Evolutionary conservation across 306 rosid genomes (phyloP), one percentile per base, ranked within the genome.

Genomic region (Vachellia collinsii): DNA sequence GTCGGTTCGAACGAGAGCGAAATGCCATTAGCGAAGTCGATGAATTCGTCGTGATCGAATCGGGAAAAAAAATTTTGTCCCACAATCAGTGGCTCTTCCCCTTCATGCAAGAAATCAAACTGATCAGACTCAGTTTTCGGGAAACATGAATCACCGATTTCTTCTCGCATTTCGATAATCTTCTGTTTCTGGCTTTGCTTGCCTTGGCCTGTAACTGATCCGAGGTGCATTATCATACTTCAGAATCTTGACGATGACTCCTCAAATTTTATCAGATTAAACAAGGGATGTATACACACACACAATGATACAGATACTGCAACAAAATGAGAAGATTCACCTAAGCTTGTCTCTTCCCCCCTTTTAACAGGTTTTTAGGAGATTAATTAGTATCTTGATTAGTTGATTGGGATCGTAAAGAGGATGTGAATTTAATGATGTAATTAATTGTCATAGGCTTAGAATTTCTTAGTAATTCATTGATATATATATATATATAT

Each of bases 1-100:
- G 20, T 53, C 13, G 70, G 16, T 43, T 89, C 92, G 25, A 84
- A 84, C 71, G 97, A 93, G 81, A 93, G 97, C 78, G 94, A 93
- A 91, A 70, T 77, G 82, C 88, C 97, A 11, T 43, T 93, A 23
- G 83, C 94, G 73, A 81, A 77, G 20, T 76, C 97, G 29, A 87
- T 83, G 91, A 86, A 72, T 13, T 74, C 86, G 12, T 89, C 62
- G 34, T 44, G 3, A 14, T 14, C 1, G 8, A 29, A 39, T 56
- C 46, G 44, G 61, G 29, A 38, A 11, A 19, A 19, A 2, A 42
- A 41, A 0, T 0, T 42, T n/a, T 41, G 44, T 2, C 74, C 20
- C n/a, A 16, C 2, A 7, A 19, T 8, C 16, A 9, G 42, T 14
- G 61, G 20, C 63, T 25, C 61, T 51, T 50, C 41, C 14, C 43